phyloP scores from a whole-genome alignment of 805 yeast genomes.

The Diddensiella transvaalensis region DNA sequence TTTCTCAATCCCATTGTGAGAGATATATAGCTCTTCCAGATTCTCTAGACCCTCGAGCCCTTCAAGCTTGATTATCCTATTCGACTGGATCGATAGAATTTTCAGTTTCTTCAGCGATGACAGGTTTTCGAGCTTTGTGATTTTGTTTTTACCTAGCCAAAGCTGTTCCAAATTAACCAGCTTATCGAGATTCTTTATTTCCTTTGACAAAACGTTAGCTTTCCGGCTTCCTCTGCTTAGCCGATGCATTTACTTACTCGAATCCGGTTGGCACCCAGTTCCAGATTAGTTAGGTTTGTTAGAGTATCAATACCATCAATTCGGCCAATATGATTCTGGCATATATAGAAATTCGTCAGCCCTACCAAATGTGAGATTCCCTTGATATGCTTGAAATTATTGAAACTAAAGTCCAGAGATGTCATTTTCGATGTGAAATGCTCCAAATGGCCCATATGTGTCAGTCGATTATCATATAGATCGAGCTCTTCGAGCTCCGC shows the following conservation, averaged over 20 bases:
- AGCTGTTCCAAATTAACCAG: slow-evolving; percentile 63
- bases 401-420: slow-evolving; percentile 80
- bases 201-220: slow-evolving; percentile 10
- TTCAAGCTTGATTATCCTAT: slow-evolving; percentile 71
- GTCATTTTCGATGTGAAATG: slow-evolving; percentile 50
- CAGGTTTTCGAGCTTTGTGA: slow-evolving; percentile 61
- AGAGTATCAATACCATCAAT: slow-evolving; percentile 65
- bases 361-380: slow-evolving; percentile 61
- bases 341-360: slow-evolving; percentile 71
- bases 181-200: slow-evolving; percentile 49
- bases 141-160: slow-evolving; percentile 91
- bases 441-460: slow-evolving; percentile 72
- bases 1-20: slow-evolving; percentile 73
- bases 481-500: slow-evolving; percentile 71
- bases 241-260: slow-evolving; percentile 39
- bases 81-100: slow-evolving; percentile 84
- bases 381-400: slow-evolving; percentile 80
- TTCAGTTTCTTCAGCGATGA: slow-evolving; percentile 56
- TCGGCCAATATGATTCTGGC: slow-evolving; percentile 77
- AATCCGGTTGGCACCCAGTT: slow-evolving; percentile 86
- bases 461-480: slow-evolving; percentile 85
- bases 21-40: slow-evolving; percentile 80
- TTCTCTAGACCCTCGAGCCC: slow-evolving; percentile 69
- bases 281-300: slow-evolving; percentile 60
- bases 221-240: too few relatives aligned